Percentiles rank a stretch among this genome's conserved stretches.
These are phyloP conservation scores for Leishmania tropica DNA, from an alignment of 208 protist genomes.

Conservation along the genomic window DNA sequence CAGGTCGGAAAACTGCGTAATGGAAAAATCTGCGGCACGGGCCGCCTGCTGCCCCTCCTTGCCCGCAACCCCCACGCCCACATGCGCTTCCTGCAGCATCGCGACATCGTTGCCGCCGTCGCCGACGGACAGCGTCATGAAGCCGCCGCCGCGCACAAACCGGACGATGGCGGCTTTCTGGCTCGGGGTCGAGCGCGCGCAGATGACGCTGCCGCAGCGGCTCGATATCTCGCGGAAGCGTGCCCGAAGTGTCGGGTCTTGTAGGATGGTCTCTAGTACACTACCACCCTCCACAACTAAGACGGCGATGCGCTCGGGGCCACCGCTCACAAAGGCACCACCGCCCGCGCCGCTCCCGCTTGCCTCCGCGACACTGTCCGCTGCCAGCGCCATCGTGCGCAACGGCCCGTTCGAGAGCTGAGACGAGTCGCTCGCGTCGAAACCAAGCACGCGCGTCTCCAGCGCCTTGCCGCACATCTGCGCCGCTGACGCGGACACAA, in stretches of 20 bases:
- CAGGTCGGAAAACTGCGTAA: slow-evolving; percentile 94
- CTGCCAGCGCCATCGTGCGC: slow-evolving; percentile 8
- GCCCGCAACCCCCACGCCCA: slow-evolving; percentile 93
- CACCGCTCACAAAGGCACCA: background rate
- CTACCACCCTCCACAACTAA: slow-evolving; percentile 65
- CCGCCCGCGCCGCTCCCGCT: background rate
- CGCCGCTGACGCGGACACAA: background rate
- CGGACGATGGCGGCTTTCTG: slow-evolving; percentile 93
- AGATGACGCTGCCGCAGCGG: slow-evolving; percentile 90
- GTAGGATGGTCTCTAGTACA: slow-evolving; percentile 77
- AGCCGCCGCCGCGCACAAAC: slow-evolving; percentile 64
- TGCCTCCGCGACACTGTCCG: background rate
- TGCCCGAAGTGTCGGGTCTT: slow-evolving; percentile 31
- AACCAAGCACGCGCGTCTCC: slow-evolving; percentile 19
- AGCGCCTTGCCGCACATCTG: slow-evolving; percentile 16
- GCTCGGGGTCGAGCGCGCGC: slow-evolving; percentile 93
- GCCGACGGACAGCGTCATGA: slow-evolving; percentile 93
- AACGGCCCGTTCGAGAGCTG: slow-evolving; percentile 19
- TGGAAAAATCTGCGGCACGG: slow-evolving; percentile 93
- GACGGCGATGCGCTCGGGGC: slow-evolving; percentile 20
- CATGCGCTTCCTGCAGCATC: slow-evolving; percentile 95
- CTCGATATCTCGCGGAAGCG: slow-evolving; percentile 61
- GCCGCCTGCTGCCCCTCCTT: slow-evolving; percentile 94
- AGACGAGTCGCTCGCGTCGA: slow-evolving; percentile 5
- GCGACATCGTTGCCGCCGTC: slow-evolving; percentile 97